These are phyloP conservation scores for Globisporangium uncinulatum DNA, from an alignment of 352 stramenopile species.

Conservation along the genomic window DNA sequence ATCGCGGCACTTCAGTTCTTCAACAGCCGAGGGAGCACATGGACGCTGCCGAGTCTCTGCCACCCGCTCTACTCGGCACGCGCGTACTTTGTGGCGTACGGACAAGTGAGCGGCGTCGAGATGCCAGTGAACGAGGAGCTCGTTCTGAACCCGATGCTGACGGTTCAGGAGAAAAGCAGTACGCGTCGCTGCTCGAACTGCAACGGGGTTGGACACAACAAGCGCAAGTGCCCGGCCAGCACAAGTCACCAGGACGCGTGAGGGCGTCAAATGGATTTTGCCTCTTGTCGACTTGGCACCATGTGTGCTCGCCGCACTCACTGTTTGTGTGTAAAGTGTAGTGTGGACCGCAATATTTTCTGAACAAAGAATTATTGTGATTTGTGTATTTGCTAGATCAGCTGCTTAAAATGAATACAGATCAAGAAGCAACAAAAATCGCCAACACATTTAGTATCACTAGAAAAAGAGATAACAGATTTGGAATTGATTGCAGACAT, in stretches of 20 bases:
- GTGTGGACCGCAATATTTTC: no score
- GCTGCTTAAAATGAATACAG: no score
- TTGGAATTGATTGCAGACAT: no score
- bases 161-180: conserved; percentile 16
- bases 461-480: no score
- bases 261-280: no score
- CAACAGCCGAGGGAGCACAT: conserved; percentile 7
- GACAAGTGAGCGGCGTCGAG: conserved; percentile 18
- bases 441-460: no score
- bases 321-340: no score
- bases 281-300: no score
- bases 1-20: conserved; percentile 17
- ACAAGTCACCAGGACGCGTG: neutral
- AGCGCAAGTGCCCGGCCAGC: conserved; percentile 27
- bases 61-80: conserved; percentile 23
- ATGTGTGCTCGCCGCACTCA: no score
- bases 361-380: no score
- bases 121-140: conserved; percentile 40
- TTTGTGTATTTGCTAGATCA: no score
- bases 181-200: conserved; percentile 32
- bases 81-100: conserved; percentile 26
- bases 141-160: conserved; percentile 25
- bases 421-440: no score
- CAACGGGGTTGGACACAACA: conserved; percentile 35
- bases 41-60: conserved; percentile 26